Base-by-base conservation (phyloP, 495 filamentous ascomycete species). In the Neurospora cerealis region DNA sequence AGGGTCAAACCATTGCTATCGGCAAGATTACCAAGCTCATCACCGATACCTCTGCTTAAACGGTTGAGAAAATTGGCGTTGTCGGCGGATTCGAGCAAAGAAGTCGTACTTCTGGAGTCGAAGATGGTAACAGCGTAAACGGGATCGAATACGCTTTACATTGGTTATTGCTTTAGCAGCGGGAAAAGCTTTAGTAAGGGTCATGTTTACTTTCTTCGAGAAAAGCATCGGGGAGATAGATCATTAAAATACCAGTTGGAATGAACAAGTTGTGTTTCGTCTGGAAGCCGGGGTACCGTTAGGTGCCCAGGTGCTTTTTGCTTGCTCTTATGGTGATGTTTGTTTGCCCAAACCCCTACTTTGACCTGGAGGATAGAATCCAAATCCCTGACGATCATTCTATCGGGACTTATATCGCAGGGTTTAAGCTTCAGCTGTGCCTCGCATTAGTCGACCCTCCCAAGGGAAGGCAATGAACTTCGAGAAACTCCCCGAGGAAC, bases 1-100 rank as follows among this genome's bases (percentile, higher is more conserved):
- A 94, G 93, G 94, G 94, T 72, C 93, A 97, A 93, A 97, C 94
- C 5, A 94, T 97, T 83, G 94, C 94, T 54, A 97, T 97, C 82
- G 94, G 94, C 80, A 97, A 97, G 88, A 94, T 97, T 80, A 97
- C 91, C 69, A 97, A 93, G 86, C 87, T 97, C 70, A 83, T 87
- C 74, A 83, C 80, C 7, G 81, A 84, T 5, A 80, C 82, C 0
- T 70, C 75, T 41, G 74, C 75, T 75, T 81, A 78, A 75, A 72
- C 9, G 54, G 54, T 4, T 0, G 28, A 32, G 13, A 32, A 62
- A 4, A 32, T 32, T 17, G 24, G 54, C 9, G 15, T 41, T 21
- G 2, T 24, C 21, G 15, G 15, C 11, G 37, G 37, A 32, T 15
- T 44, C 6, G 34, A 19, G 62, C 37, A 24, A 69, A 60, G 37